Percentiles rank a stretch among this genome's conserved stretches.
Conservation (phyloP, 2,329 filamentous ascomycete species). For the Ceratocystis lukuohia region DNA sequence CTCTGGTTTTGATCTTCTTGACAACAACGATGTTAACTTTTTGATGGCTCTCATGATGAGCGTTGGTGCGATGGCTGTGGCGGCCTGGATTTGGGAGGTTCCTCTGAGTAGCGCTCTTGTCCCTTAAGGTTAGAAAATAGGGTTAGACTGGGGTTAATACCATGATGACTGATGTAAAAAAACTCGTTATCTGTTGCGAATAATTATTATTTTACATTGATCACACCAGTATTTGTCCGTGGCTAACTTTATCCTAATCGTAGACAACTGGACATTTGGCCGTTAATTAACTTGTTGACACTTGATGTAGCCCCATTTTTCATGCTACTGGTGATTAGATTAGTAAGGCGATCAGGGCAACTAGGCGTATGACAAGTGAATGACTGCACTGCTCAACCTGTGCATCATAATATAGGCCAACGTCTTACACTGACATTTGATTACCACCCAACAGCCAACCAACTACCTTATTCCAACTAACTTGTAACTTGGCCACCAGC, state of each 20-base stretch:
- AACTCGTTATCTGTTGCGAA: background rate
- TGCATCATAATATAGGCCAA: background rate
- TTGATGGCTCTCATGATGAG: constrained; percentile 79
- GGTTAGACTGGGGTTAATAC: background rate
- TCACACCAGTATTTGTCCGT: no score
- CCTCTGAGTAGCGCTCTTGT: constrained; percentile 34
- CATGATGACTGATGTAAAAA: background rate
- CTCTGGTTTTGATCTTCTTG: constrained; percentile 59
- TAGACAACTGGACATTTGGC: no score
- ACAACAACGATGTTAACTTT: constrained; percentile 94
- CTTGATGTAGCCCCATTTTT: background rate
- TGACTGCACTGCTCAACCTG: background rate
- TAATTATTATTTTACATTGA: no score
- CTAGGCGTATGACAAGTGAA: background rate
- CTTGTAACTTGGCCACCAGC: no score
- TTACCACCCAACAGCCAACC: no score
- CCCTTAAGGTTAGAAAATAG: constrained; percentile 21
- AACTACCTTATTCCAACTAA: no score
- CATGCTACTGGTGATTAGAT: background rate
- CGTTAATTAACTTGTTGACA: background rate
- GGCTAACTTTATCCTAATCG: no score
- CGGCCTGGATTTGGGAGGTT: constrained; percentile 46
- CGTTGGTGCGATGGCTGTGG: constrained; percentile 56
- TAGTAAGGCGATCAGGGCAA: background rate
- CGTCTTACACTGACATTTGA: no score